Evolutionary conservation across 257 asterid species (phyloP), one percentile per base, ranked within the genome.

Genomic region (Capsicum chinense): DNA sequence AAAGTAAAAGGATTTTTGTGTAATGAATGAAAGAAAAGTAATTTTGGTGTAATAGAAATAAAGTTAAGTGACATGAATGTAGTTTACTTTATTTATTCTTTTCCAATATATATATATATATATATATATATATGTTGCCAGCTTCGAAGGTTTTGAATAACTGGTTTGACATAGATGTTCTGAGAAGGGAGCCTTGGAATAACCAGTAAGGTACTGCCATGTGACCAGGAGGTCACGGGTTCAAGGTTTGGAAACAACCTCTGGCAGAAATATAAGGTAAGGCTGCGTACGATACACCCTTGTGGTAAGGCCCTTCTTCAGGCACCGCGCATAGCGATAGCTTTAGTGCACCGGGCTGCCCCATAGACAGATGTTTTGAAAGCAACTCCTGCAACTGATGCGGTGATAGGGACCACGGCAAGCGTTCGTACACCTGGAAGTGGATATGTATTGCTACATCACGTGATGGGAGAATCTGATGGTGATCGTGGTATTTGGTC

Each of bases 401-500:
- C 98, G 11, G 90, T 94, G 74, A 93, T 96, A 86, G 99, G 98
- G 83, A 67, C 91, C 84, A 92, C 92, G 52, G 99, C 95, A 82
- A 90, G 93, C 86, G 95, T 91, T 86, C 92, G 85, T 86, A 94
- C 99, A 81, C 98, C 99, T 86, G 99, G 98, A 82, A 93, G 98
- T 88, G 98, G 98, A 89, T 96, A 96, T 88, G 98, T 93, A 83
- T 88, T 96, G 93, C 94, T 96, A 76, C 99, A 96, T 89, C 99
- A 94, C 64, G 92, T 93, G 88, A 96, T 96, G 99, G 99, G 98
- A 83, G 98, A 94, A 90, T 94, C 98, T 79, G 98, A 93, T 63
- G 99, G 99, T 86, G 97, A 92, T 80, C 98, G 92, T 70, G 98
- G 95, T 83, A 85, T 92, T 91, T 96, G 99, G 99, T 94, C 98